Evolutionary conservation across 2,329 filamentous ascomycete species (phyloP).

Genomic region (Purpureocillium takamizusanense): DNA sequence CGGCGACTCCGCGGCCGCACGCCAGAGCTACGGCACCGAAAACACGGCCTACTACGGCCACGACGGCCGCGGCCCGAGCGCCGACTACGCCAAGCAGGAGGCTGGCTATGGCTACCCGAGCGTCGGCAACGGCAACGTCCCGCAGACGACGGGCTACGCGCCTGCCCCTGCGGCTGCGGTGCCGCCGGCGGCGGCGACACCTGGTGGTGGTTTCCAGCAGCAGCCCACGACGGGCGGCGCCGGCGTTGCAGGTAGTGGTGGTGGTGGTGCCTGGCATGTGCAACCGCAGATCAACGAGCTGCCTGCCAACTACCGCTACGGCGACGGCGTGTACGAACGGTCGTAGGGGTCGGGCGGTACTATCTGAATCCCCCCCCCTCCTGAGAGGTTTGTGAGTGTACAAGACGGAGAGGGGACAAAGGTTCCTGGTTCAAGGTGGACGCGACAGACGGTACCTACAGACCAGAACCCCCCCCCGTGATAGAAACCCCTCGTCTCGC

Average conservation of each 20-base stretch:
- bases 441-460: no score
- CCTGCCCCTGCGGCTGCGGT: not conserved
- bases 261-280: conserved; percentile 1
- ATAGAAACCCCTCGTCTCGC: no score
- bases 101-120: conserved; percentile 14
- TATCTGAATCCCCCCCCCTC: no score
- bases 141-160: no score
- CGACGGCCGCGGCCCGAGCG: conserved; percentile 16
- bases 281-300: conserved; percentile 4
- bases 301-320: conserved; percentile 22
- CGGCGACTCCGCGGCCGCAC: conserved; percentile 19
- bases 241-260: no score
- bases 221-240: not conserved
- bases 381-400: not conserved
- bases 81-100: conserved; percentile 16
- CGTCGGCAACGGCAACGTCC: not conserved
- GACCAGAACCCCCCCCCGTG: no score
- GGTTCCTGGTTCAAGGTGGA: no score
- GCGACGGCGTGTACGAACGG: conserved; percentile 27
- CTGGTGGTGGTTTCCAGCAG: not conserved
- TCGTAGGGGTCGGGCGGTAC: conserved; percentile 10
- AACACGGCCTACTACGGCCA: conserved; percentile 20
- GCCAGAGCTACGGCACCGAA: conserved; percentile 33
- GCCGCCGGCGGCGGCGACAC: not conserved
- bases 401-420: not conserved